Base-by-base conservation (phyloP, 2,329 filamentous ascomycete genomes). In the Trichoderma sp. region DNA sequence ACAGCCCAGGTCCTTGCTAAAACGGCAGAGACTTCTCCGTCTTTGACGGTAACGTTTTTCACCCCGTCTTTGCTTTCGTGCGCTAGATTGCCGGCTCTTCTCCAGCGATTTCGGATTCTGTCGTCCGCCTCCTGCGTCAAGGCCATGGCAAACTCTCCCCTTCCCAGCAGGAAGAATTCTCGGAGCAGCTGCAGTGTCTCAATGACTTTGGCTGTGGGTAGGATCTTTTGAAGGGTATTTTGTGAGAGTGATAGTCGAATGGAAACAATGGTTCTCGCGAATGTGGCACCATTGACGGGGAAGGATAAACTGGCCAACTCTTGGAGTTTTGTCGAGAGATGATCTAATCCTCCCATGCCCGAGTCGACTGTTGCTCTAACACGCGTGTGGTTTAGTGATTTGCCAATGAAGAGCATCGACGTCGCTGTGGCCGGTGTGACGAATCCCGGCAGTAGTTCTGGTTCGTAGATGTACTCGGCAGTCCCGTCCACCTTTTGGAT, bases 351-450 rank as follows among this genome's bases (percentile, higher is more conserved):
- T 39, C 83, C 81, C 23, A 84, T 74, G 66, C 83, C 79, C 15
- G 82, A 81, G 72, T 85, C 83, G 11, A 83, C 78, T 61, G 81
- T 84, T 70, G 84, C 84, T 75, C 84, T 86, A 17, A 88, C 86
- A 64, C 92, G 88, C 69, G 97, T 92, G 75, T 97, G 93, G 76
- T 97, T 94, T 61, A 98, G 84, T 0, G 94, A 97, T 74, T 92
- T 93, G 12, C 96, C 96, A 73, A 98, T 92, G 78, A 98, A 98
- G 6, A 98, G 84, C 79, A 98, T 93, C 0, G 95, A 97, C 4
- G 88, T 86, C 8, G 93, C 94, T 1, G 93, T 93, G 5, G 90
- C 83, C 0, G 88, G 80, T 0, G 90, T 91, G 7, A 98, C 93
- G 78, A 97, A 97, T 13, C 89, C 90, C 0, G 96, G 96, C 2